These are phyloP conservation scores for Coemansia sp. DNA, from an alignment of 192 early-diverging fungal species.

Conservation along the genomic window DNA sequence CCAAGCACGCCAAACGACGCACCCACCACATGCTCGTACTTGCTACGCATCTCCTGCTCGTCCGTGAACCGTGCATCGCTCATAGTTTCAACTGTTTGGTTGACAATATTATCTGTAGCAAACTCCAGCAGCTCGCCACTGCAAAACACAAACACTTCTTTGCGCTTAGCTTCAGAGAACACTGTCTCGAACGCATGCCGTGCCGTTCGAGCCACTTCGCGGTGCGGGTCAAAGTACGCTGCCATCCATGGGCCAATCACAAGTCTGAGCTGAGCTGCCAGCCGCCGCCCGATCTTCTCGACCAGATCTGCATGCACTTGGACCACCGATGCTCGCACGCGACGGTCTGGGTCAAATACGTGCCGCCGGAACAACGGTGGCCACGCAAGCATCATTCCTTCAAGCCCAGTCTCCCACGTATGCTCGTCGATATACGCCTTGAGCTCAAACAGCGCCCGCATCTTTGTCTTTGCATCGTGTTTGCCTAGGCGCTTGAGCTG, in stretches of 20 bases:
- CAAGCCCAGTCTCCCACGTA: constrained; percentile 55
- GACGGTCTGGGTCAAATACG: constrained; percentile 78
- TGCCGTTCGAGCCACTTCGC: constrained; percentile 71
- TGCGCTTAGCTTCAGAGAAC: constrained; percentile 76
- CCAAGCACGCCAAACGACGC: constrained; percentile 41
- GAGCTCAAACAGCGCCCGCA: constrained; percentile 85
- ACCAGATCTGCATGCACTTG: constrained; percentile 69
- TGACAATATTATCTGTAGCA: constrained; percentile 65
- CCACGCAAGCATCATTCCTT: constrained; percentile 51
- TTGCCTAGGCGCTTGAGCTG: constrained; percentile 86
- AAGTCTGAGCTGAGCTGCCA: constrained; percentile 80
- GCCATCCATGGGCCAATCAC: constrained; percentile 84
- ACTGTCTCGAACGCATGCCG: constrained; percentile 60
- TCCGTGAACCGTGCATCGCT: constrained; percentile 58
- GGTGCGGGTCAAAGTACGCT: constrained; percentile 76
- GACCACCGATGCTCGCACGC: constrained; percentile 72
- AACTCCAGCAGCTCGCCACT: constrained; percentile 70
- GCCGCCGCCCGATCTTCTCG: constrained; percentile 63
- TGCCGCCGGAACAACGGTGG: constrained; percentile 22
- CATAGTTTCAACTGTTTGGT: constrained; percentile 78
- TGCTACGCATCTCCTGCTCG: constrained; percentile 42
- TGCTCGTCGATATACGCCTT: constrained; percentile 57
- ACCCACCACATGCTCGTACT: constrained; percentile 44
- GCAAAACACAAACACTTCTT: constrained; percentile 77
- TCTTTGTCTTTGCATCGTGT: constrained; percentile 81